phyloP scores from a whole-genome alignment of 2,329 filamentous ascomycete species.

The Phialophora macrospora region DNA sequence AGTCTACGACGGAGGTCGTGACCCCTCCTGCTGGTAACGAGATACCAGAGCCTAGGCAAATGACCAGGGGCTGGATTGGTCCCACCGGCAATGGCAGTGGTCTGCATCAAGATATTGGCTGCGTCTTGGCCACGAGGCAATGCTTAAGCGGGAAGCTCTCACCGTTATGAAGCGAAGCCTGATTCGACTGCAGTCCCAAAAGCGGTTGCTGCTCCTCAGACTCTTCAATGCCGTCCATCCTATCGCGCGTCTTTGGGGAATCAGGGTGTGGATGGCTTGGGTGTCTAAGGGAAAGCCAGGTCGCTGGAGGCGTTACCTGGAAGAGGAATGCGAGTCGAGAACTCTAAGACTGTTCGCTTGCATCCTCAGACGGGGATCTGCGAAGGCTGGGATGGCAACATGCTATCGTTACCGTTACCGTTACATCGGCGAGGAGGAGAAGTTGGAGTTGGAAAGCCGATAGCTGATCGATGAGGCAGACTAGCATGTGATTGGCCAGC shows the following conservation, averaged over 20 bases:
- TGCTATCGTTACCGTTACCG: conserved; percentile 10
- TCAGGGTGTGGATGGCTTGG: background rate
- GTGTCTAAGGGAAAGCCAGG: conserved; percentile 1
- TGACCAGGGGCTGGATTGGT: conserved; percentile 8
- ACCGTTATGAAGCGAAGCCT: conserved; percentile 14
- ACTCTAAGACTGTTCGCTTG: background rate
- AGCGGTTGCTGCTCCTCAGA: conserved; percentile 16
- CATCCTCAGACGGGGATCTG: conserved; percentile 26
- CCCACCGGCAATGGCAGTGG: too few relatives aligned
- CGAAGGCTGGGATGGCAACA: conserved; percentile 8
- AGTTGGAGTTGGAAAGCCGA: conserved; percentile 19
- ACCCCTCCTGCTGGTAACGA: conserved; percentile 26
- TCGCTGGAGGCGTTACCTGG: conserved; percentile 12
- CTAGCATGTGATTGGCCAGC: background rate
- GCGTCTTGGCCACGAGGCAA: conserved; percentile 15
- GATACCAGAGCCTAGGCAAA: conserved; percentile 10
- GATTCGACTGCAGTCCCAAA: conserved; percentile 10
- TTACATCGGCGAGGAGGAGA: conserved; percentile 32
- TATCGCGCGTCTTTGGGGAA: conserved; percentile 7
- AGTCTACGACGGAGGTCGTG: conserved; percentile 6
- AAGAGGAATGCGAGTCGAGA: conserved; percentile 15
- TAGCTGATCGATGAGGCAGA: background rate
- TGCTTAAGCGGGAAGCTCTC: background rate
- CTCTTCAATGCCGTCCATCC: conserved; percentile 16
- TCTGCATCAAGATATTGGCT: background rate